phyloP scores from a whole-genome alignment of 2,329 filamentous ascomycete species.

The Beauveria rudraprayagi region DNA sequence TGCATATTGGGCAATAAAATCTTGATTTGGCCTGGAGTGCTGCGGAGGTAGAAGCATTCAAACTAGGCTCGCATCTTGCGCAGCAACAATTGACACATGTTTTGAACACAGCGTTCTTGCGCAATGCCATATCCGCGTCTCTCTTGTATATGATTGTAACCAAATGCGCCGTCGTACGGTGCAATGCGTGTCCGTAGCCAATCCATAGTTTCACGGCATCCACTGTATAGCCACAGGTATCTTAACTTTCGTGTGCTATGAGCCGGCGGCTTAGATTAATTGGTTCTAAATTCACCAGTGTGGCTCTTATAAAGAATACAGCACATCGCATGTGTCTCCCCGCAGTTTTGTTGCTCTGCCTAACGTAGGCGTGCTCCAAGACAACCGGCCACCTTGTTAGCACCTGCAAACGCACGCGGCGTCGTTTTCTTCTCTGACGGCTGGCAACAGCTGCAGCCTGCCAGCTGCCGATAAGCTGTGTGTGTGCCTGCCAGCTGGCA shows the following conservation, averaged over 20 bases:
- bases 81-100: not conserved
- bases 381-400: not conserved
- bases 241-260: not conserved
- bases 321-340: not conserved
- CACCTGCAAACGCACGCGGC: slow-evolving; percentile 3
- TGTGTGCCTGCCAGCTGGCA: not conserved
- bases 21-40: not conserved
- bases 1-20: not conserved
- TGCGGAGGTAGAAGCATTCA: not conserved
- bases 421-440: not conserved
- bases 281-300: not conserved
- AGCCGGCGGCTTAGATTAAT: not conserved
- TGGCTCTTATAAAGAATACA: not conserved
- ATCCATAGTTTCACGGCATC: not conserved
- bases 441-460: not conserved
- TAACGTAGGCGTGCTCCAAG: not conserved
- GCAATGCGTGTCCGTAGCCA: not conserved
- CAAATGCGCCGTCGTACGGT: not conserved
- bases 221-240: not conserved
- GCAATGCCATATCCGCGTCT: not conserved
- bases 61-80: not conserved
- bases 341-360: not conserved
- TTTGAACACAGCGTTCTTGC: not conserved
- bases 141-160: not conserved
- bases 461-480: not conserved